phyloP scores from a whole-genome alignment of 495 filamentous ascomycete species.

The Lophiostoma macrostomum region DNA sequence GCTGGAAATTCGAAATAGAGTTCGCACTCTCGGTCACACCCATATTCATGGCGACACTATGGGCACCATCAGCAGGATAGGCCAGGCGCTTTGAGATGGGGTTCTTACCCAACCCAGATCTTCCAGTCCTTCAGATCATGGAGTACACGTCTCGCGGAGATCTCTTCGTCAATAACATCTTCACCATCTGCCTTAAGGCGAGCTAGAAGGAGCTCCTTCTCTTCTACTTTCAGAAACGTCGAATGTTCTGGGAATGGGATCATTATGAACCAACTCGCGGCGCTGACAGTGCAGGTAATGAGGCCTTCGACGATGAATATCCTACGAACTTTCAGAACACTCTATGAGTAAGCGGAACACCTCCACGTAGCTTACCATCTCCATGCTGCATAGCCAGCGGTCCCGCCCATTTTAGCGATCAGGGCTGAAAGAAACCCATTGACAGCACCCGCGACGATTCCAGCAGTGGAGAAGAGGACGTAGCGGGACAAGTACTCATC shows the following conservation, averaged over 20 bases:
- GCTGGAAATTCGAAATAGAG: constrained; percentile 67
- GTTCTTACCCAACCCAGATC: constrained; percentile 30
- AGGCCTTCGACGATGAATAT: constrained; percentile 57
- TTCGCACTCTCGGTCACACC: constrained; percentile 43
- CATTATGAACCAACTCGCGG: constrained; percentile 56
- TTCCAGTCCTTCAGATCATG: constrained; percentile 30
- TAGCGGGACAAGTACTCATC: constrained; percentile 46
- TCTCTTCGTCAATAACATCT: constrained; percentile 7
- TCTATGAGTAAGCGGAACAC: too few relatives aligned
- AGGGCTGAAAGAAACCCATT: constrained; percentile 64
- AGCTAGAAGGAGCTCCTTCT: constrained; percentile 40
- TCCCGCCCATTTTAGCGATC: constrained; percentile 65
- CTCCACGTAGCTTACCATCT: constrained; percentile 56
- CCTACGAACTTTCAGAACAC: too few relatives aligned
- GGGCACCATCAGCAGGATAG: not conserved
- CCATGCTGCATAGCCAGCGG: constrained; percentile 62
- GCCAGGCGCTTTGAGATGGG: not conserved
- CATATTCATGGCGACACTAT: constrained; percentile 20
- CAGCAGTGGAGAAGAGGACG: constrained; percentile 66
- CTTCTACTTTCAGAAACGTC: constrained; percentile 46
- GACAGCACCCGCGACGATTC: constrained; percentile 64
- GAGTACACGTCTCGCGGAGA: constrained; percentile 1
- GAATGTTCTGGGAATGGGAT: constrained; percentile 64
- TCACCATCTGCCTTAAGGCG: constrained; percentile 42
- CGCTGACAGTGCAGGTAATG: constrained; percentile 55